Base-by-base conservation (phyloP, 2,329 filamentous ascomycete genomes). In the Mariannaea elegans region DNA sequence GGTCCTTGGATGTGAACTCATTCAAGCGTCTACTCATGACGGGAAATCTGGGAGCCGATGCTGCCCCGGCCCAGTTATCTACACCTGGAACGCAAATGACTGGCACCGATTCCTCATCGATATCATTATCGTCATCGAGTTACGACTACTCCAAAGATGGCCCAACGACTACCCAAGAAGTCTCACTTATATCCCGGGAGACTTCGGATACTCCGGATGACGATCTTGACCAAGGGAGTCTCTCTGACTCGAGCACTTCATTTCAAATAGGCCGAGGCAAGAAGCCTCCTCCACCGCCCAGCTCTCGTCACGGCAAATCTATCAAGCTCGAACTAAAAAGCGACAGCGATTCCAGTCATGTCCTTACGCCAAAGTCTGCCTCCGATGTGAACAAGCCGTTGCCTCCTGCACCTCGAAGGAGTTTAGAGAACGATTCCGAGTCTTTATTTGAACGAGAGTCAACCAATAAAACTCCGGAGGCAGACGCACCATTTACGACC, bases 11-110 rank as follows among this genome's bases (percentile, higher is more conserved):
- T 71, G 92, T 94, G 1, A 87, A 92, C 71, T 88, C 91, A 7
- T 95, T 95, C 77, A 89, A 88, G 71, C 84, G 89, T 59, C 77
- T 95, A 61, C 82, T 95, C 46, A 81, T 95, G 78, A 95, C 91
- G 0, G 92, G 92, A 18, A 86, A 87, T 68, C 73, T 84, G 32
- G 83, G 60, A 6, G 58, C 58, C 9, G 64, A 62, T 41, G 50
- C 52, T 38, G 27, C 54, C 36, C 50, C 62, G 13, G 32, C 23
- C 9, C 60, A 62, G 21, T 59, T 64, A 48, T 57, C 61, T 3
- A 58, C 46, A 44, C 54, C 48, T 38, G 48, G 48, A 2, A 44
- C 52, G 31, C 54, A 53, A 10, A 63, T 46, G 34, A 54, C 51
- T 7, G 38, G 21, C 21, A 58, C 52, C 4, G 59, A 71, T 12